Evolutionary conservation across 1,139 yeast genomes (phyloP).

Genomic region (Casaregolazyma suthepensis): DNA sequence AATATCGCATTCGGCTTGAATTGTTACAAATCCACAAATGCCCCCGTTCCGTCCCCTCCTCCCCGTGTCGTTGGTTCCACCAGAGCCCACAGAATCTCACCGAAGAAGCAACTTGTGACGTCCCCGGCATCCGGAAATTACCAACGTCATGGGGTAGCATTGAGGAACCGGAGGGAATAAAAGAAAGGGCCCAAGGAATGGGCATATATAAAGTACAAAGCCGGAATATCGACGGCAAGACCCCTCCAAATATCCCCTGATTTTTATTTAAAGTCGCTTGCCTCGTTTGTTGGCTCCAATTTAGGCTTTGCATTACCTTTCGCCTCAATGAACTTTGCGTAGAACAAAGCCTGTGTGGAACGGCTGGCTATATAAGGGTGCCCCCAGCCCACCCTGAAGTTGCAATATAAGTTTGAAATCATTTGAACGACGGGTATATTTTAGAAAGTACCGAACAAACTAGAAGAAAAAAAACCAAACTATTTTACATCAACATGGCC

Average conservation of each 20-base stretch:
- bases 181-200: background rate
- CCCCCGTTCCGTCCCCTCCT: too few relatives aligned
- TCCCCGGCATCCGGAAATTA: background rate
- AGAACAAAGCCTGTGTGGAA: background rate
- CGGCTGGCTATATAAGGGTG: background rate
- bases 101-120: background rate
- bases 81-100: background rate
- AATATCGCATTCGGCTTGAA: too few relatives aligned
- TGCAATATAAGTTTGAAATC: too few relatives aligned
- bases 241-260: background rate
- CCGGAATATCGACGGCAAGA: background rate
- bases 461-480: too few relatives aligned
- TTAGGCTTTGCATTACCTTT: background rate
- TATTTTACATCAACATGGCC: slow-evolving; percentile 7
- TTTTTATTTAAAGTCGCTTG: background rate
- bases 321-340: background rate
- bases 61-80: background rate
- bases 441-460: background rate
- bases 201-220: background rate
- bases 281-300: background rate
- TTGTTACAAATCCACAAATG: too few relatives aligned
- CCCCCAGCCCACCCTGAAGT: background rate
- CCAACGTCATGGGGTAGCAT: background rate
- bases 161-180: background rate
- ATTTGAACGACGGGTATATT: background rate